Conservation (phyloP, 306 rosid species). For the Gillenia trifoliata region DNA sequence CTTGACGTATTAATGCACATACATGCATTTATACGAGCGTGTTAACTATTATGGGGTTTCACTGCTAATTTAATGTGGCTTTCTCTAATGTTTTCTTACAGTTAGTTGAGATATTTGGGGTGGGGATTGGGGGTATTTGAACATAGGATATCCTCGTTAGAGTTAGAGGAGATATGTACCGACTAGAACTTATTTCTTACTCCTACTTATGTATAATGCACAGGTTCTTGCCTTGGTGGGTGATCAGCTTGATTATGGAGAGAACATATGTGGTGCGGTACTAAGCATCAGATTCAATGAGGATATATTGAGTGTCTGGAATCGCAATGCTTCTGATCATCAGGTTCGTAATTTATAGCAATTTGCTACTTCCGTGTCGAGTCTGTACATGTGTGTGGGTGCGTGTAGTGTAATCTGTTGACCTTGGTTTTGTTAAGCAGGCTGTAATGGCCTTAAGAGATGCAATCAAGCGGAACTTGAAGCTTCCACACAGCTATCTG, state of each 20-base stretch:
- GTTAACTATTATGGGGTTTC: neutral
- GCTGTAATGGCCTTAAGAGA: constrained; percentile 89
- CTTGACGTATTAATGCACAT: neutral
- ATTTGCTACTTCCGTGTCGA: neutral
- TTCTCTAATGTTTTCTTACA: neutral
- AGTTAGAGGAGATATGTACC: neutral
- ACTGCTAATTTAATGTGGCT: neutral
- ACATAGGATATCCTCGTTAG: neutral
- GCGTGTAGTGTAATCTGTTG: neutral
- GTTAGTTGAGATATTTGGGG: neutral
- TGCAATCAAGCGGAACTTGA: constrained; percentile 77
- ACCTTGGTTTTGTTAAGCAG: constrained; percentile 33
- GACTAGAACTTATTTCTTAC: neutral
- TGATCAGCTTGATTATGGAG: constrained; percentile 86
- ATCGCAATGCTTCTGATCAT: constrained; percentile 80
- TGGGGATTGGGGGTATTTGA: neutral
- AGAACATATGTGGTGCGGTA: constrained; percentile 85
- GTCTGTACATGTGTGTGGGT: neutral
- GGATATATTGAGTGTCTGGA: constrained; percentile 92
- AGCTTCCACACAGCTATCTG: constrained; percentile 86
- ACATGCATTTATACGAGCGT: neutral
- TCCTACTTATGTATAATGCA: constrained; percentile 5
- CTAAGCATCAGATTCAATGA: constrained; percentile 91
- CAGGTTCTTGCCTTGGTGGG: constrained; percentile 93
- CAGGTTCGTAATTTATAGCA: constrained; percentile 47